A percentile compares a stretch with the other conserved stretches of the same genome.
These are phyloP conservation scores for Sclerotiophoma versabilis DNA, from an alignment of 2,329 filamentous ascomycete species.

Conservation along the genomic window DNA sequence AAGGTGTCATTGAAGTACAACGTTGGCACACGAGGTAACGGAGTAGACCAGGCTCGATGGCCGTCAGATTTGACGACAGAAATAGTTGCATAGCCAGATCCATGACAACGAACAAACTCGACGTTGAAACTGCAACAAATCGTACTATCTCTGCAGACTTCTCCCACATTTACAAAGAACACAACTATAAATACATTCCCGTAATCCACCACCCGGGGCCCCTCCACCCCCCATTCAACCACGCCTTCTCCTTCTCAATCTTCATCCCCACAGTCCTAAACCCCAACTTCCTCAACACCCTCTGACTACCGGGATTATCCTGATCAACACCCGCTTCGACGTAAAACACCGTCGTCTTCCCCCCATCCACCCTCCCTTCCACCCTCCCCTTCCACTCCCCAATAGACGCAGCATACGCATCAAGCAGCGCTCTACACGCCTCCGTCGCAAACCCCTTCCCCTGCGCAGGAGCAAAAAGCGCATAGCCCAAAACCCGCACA, in stretches of 20 bases:
- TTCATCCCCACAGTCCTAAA: conserved; percentile 36
- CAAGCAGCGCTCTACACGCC: conserved; percentile 25
- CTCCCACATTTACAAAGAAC: neutral
- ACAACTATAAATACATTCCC: conserved; percentile 3
- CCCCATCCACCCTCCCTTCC: neutral
- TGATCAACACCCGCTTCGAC: conserved; percentile 34
- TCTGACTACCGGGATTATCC: conserved; percentile 30
- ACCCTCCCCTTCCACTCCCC: neutral
- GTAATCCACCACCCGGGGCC: conserved; percentile 13
- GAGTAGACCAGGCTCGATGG: conserved; percentile 58
- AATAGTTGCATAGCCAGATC: conserved; percentile 35
- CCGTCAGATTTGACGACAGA: conserved; percentile 55
- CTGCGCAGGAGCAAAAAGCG: conserved; percentile 25
- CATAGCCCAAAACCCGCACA: conserved; percentile 33
- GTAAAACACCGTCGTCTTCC: conserved; percentile 21
- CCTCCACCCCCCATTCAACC: conserved; percentile 37
- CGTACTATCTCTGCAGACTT: too few relatives aligned
- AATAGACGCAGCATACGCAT: conserved; percentile 19
- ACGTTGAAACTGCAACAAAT: neutral
- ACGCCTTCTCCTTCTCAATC: conserved; percentile 25
- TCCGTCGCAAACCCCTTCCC: conserved; percentile 43
- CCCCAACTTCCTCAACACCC: conserved; percentile 35
- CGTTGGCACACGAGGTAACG: conserved; percentile 60
- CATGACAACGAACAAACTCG: neutral
- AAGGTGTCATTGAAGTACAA: conserved; percentile 53